Evolutionary conservation across 345 rosid species (phyloP).

Genomic region (Punica granatum): DNA sequence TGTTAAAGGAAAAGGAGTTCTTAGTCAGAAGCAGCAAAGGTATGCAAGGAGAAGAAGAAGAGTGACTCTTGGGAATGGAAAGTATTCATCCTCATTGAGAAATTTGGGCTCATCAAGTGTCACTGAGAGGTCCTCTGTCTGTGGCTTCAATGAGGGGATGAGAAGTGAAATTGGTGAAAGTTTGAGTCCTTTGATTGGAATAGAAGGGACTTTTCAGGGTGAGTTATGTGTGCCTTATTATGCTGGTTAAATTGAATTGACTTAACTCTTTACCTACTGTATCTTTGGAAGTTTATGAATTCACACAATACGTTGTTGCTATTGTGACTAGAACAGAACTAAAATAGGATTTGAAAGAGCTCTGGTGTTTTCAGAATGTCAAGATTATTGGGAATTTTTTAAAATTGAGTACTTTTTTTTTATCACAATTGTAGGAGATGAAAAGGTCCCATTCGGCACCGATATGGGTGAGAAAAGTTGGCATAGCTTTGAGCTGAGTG

Average conservation of each 20-base stretch:
- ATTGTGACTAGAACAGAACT: not conserved
- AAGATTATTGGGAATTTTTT: not conserved
- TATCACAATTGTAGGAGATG: constrained; percentile 20
- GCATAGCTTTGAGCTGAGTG: constrained; percentile 21
- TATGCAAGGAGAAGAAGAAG: constrained; percentile 36
- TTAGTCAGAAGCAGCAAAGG: constrained; percentile 39
- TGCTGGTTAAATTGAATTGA: not conserved
- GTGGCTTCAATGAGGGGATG: constrained; percentile 19
- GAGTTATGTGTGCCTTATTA: constrained; percentile 13
- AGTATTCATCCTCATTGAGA: constrained; percentile 12
- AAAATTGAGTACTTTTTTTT: not conserved
- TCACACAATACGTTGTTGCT: not conserved
- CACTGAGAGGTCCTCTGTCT: constrained; percentile 14
- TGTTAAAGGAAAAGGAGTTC: constrained; percentile 34
- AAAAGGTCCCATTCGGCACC: constrained; percentile 17
- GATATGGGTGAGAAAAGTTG: constrained; percentile 15
- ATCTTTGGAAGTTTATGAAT: not conserved
- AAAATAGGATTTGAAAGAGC: not conserved
- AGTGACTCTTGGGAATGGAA: constrained; percentile 29
- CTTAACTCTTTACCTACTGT: not conserved
- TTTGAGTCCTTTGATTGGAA: constrained; percentile 16
- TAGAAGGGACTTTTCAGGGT: constrained; percentile 31
- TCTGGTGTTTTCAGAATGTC: not conserved
- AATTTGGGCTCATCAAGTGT: constrained; percentile 15
- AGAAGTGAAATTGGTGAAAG: constrained; percentile 23